phyloP scores from a whole-genome alignment of 371 early-diverging fungal genomes.

The Apophysomyces sp. region DNA sequence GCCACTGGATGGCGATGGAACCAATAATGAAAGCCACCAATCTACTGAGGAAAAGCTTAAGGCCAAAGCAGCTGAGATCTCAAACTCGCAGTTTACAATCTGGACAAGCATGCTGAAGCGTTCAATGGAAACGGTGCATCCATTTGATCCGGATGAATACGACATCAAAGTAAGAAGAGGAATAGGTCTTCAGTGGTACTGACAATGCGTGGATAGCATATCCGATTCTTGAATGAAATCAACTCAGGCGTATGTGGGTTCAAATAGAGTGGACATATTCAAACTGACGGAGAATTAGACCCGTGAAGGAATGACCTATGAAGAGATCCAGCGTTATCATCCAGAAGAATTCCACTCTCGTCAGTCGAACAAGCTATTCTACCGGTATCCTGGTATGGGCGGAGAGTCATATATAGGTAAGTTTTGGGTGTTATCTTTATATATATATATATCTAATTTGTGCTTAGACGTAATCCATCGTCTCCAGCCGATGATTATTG shows the following conservation, averaged over 20 bases:
- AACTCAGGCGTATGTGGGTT: conserved; percentile 65
- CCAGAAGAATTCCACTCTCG: conserved; percentile 70
- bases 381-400: conserved; percentile 85
- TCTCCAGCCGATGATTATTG: conserved; percentile 79
- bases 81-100: conserved; percentile 48
- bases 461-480: conserved; percentile 80
- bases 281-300: conserved; percentile 35
- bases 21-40: neutral
- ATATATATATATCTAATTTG: neutral
- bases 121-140: conserved; percentile 67
- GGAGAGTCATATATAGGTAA: conserved; percentile 74
- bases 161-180: conserved; percentile 51
- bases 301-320: conserved; percentile 57
- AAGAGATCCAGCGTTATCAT: conserved; percentile 64
- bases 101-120: conserved; percentile 81
- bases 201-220: conserved; percentile 46
- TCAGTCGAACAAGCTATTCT: conserved; percentile 70
- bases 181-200: conserved; percentile 9
- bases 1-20: conserved; percentile 23
- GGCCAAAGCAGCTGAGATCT: conserved; percentile 23
- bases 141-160: conserved; percentile 70
- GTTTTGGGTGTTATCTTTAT: neutral
- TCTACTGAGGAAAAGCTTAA: conserved; percentile 29
- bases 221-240: conserved; percentile 80
- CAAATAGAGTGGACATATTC: conserved; percentile 30